Evolutionary conservation across 106 monocot genomes (phyloP).

Genomic region (Dactylorhiza incarnata): DNA sequence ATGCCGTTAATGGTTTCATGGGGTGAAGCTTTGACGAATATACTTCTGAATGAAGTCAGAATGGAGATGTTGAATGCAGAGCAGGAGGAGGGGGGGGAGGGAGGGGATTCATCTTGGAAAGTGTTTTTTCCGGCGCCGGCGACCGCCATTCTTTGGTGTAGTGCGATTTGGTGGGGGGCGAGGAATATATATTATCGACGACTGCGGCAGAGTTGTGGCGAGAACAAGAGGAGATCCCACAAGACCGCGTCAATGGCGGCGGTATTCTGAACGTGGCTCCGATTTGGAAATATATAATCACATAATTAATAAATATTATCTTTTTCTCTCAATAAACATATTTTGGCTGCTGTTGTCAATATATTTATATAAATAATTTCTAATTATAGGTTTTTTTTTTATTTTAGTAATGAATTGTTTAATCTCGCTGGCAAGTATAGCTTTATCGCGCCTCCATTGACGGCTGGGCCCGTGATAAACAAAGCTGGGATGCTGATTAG

Average conservation of each 20-base stretch:
- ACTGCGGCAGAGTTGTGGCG: conserved; percentile 33
- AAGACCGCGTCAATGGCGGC: not conserved
- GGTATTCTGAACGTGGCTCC: no score
- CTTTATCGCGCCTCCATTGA: no score
- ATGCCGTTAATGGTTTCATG: conserved; percentile 32
- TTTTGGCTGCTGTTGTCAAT: no score
- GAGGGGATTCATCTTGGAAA: not conserved
- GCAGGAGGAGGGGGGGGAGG: not conserved
- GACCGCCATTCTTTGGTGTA: not conserved
- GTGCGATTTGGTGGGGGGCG: not conserved
- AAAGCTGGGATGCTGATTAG: no score
- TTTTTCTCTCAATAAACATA: no score
- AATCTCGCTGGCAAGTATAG: no score
- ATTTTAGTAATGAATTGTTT: no score
- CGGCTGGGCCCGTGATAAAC: no score
- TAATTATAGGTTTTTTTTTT: no score
- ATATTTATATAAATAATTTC: no score
- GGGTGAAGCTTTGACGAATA: conserved; percentile 33
- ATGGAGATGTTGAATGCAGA: conserved; percentile 60
- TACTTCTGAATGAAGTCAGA: conserved; percentile 17
- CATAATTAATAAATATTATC: no score
- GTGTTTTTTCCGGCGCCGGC: not conserved
- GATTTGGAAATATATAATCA: no score
- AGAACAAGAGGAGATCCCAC: not conserved
- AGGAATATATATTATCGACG: conserved; percentile 21